Percentiles rank a stretch among this genome's conserved stretches.
These are phyloP conservation scores for Kondoa subrosea DNA, from an alignment of 768 basidiomycete genomes.

Conservation along the genomic window DNA sequence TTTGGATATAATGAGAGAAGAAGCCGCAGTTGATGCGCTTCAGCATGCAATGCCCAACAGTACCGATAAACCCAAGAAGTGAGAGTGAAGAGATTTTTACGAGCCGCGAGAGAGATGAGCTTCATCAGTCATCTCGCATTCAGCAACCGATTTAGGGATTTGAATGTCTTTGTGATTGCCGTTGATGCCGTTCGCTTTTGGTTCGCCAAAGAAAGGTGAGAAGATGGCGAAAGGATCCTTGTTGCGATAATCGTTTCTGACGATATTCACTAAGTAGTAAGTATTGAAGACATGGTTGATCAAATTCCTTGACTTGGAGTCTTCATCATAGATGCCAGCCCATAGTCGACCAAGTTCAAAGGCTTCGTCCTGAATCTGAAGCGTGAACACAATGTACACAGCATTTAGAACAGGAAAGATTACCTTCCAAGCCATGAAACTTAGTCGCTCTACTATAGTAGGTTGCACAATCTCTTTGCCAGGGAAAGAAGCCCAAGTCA, in stretches of 20 bases:
- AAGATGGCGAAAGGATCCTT: slow-evolving; percentile 27
- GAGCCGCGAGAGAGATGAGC: too few species aligned
- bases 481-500: slow-evolving; percentile 97
- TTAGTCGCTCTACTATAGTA: slow-evolving; percentile 85
- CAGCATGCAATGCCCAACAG: too few species aligned
- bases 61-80: too few species aligned
- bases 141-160: not conserved
- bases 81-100: too few species aligned
- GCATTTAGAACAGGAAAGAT: slow-evolving; percentile 18
- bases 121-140: too few species aligned
- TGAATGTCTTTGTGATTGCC: not conserved
- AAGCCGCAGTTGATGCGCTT: too few species aligned
- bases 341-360: slow-evolving; percentile 90
- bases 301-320: slow-evolving; percentile 51
- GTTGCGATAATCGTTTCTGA: slow-evolving; percentile 63
- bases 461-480: slow-evolving; percentile 90
- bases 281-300: slow-evolving; percentile 53
- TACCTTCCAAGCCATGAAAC: slow-evolving; percentile 93
- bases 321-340: slow-evolving; percentile 66
- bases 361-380: slow-evolving; percentile 68
- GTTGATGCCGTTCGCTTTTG: slow-evolving; percentile 5
- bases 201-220: slow-evolving; percentile 23
- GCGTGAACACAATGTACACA: slow-evolving; percentile 1
- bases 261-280: slow-evolving; percentile 76
- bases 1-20: too few species aligned